Evolutionary conservation across 345 rosid species (phyloP).

Genomic region (Litchi chinensis): DNA sequence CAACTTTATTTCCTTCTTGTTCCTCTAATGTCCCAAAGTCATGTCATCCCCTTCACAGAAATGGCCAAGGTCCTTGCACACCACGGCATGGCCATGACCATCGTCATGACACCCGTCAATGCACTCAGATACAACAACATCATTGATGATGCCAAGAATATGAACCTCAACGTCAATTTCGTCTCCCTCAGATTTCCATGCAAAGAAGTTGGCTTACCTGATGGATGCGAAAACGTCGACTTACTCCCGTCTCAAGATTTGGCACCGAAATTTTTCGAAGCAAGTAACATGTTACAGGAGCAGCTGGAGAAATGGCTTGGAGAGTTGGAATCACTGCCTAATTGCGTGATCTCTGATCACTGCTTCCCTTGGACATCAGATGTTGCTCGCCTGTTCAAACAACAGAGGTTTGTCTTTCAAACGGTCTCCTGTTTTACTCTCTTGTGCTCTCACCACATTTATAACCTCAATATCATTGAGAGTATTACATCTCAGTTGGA

Average conservation of each 20-base stretch:
- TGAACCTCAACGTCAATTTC: no score
- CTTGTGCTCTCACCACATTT: slow-evolving; percentile 25
- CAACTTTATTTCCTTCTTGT: no score
- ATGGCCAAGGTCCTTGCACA: no score
- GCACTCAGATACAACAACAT: no score
- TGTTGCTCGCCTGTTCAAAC: no score
- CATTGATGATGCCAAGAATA: no score
- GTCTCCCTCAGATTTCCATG: slow-evolving; percentile 2
- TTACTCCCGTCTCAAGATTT: slow-evolving; percentile 10
- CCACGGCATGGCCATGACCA: no score
- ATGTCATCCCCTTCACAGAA: no score
- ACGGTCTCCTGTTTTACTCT: slow-evolving; percentile 25
- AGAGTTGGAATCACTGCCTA: slow-evolving; percentile 6
- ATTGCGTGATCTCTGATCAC: slow-evolving; percentile 10
- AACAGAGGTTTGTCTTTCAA: no score
- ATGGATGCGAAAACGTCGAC: slow-evolving; percentile 15
- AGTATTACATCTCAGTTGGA: not conserved
- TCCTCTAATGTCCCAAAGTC: no score
- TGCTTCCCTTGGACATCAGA: slow-evolving; percentile 11
- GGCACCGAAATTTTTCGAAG: not conserved
- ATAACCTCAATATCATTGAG: slow-evolving; percentile 27
- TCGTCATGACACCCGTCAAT: no score
- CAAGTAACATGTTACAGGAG: not conserved
- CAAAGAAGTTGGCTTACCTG: slow-evolving; percentile 17
- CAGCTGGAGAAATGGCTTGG: slow-evolving; percentile 3